phyloP scores from a whole-genome alignment of 164 flowering plant species.

The Liquidambar formosana region DNA sequence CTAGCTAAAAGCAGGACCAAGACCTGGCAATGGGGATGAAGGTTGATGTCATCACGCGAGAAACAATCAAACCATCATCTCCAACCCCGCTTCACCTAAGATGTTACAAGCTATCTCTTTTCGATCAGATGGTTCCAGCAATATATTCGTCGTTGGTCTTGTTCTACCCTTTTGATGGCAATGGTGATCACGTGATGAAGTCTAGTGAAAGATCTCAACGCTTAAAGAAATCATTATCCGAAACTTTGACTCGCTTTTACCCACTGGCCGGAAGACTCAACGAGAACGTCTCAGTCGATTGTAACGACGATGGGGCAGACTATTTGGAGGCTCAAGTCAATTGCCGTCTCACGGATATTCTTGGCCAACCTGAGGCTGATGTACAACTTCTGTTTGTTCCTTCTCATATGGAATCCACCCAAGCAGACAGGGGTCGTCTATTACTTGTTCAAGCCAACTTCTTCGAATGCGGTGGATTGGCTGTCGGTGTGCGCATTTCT shows the following conservation, averaged over 20 bases:
- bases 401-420: neutral
- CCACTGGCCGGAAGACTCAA: slow-evolving; percentile 32
- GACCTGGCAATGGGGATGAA: neutral
- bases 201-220: neutral
- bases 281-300: slow-evolving; percentile 17
- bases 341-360: neutral
- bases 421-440: neutral
- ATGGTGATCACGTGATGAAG: too few relatives aligned
- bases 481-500: slow-evolving; percentile 12
- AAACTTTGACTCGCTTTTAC: slow-evolving; percentile 20
- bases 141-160: slow-evolving; percentile 15
- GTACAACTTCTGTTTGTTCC: slow-evolving; percentile 8
- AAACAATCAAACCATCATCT: slow-evolving; percentile 22
- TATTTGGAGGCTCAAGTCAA: slow-evolving; percentile 20
- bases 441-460: slow-evolving; percentile 12
- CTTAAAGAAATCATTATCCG: slow-evolving; percentile 24
- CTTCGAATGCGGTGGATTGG: slow-evolving; percentile 25
- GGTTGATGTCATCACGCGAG: slow-evolving; percentile 10
- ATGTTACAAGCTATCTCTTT: slow-evolving; percentile 5
- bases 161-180: slow-evolving; percentile 7
- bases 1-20: too few relatives aligned
- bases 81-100: slow-evolving; percentile 19
- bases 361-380: slow-evolving; percentile 8
- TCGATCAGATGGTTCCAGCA: slow-evolving; percentile 17
- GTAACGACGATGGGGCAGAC: slow-evolving; percentile 26